Evolutionary conservation across 768 basidiomycete species (phyloP).

Genomic region (Coprinopsis strossmayeri): DNA sequence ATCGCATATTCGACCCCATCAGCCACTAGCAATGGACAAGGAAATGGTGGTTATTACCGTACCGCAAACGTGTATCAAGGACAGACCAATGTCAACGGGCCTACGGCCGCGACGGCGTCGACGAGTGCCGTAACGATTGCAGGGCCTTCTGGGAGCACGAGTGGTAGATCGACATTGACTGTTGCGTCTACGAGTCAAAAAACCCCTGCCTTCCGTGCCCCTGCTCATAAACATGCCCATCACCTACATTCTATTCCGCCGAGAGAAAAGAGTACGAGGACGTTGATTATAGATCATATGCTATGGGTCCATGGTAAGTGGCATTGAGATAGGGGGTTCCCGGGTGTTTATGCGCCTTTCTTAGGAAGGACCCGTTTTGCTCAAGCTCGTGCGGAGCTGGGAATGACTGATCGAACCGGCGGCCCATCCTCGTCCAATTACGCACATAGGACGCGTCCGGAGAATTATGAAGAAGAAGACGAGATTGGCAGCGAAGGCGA

Average conservation of each 20-base stretch:
- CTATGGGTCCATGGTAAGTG: constrained; percentile 67
- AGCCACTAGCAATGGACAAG: neutral
- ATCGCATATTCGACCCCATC: neutral
- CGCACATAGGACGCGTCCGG: constrained; percentile 59
- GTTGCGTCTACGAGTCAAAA: neutral
- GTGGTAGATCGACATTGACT: neutral
- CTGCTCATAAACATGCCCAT: constrained; percentile 85
- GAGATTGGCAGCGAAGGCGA: constrained; percentile 63
- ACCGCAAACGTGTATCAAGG: neutral
- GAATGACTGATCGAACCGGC: constrained; percentile 78
- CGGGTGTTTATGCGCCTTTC: neutral
- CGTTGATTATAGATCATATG: constrained; percentile 83
- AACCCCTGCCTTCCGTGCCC: constrained; percentile 46
- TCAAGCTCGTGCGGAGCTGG: constrained; percentile 79
- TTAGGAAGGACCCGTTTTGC: constrained; percentile 45
- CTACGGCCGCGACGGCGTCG: neutral
- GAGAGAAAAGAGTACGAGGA: constrained; percentile 82
- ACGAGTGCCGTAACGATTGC: neutral
- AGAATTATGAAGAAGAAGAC: constrained; percentile 73
- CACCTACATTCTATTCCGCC: constrained; percentile 84
- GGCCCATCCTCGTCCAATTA: constrained; percentile 57
- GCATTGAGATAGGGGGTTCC: neutral
- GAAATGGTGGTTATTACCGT: neutral
- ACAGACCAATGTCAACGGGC: neutral
- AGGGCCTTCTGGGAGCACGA: neutral